Base-by-base conservation (phyloP, 371 early-diverging fungal genomes). In the Mortierella sp. region DNA sequence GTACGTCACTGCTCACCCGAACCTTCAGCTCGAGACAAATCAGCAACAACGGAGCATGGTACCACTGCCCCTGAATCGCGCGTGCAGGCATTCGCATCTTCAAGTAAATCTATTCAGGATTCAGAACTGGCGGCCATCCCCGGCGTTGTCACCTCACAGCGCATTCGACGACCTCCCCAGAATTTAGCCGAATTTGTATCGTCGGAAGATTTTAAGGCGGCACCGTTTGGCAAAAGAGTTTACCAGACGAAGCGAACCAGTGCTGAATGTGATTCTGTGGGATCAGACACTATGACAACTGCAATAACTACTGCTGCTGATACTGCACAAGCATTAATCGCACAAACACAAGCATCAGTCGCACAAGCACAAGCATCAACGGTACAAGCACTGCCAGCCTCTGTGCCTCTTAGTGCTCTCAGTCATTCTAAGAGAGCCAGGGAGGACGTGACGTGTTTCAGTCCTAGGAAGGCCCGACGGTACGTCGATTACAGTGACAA, bases 121-220 rank as follows among this genome's bases (percentile, higher is more conserved):
- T 24, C 27, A 7, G 68, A 60, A 5, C 24, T 67, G 19, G 50
- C 60, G 8, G 42, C 50, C 12, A 50, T 60, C 27, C 68, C 68
- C n/a, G 70, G 70, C 1, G 62, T 63, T 0, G 60, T 72, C 15
- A 64, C 69, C 4, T 64, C 76, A 0, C 69, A 48, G 9, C 76
- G 76, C 14, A n/a, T 75, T 27, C 67, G 76, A 47, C 60, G 76
- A 44, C 76, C 76, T 42, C 76, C 76, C 47, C 75, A 67, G 30
- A 73, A 73, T 15, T 48, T 73, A 31, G 58, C 75, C 2, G 76
- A 75, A 39, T 75, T 75, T 57, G 76, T 75, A 8, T 75, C 76
- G 2, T 75, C 76, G 2, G 69, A 75, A 30, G 76, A 75, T 32
- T 75, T 75, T 19, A 68, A 68, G 32, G 69, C 76, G 9, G 51